These are phyloP conservation scores for Hymenotorrendiella dingleyae DNA, from an alignment of 2,329 filamentous ascomycete genomes.

Conservation along the genomic window DNA sequence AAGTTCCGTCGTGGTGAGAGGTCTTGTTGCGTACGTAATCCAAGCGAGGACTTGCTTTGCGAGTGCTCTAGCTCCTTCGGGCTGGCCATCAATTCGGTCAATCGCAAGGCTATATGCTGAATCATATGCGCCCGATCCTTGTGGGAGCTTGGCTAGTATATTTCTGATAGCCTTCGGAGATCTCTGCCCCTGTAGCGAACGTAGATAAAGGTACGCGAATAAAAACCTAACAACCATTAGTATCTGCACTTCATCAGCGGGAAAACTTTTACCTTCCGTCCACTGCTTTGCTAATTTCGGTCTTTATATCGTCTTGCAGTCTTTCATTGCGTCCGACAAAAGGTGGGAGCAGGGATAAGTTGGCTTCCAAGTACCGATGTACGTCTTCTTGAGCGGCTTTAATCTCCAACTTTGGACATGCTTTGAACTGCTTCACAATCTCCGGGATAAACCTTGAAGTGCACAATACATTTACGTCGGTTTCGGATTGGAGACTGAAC, in stretches of 20 bases:
- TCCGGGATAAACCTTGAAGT: conserved; percentile 30
- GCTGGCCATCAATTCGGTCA: conserved; percentile 37
- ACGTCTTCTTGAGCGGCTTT: conserved; percentile 28
- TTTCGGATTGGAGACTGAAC: conserved; percentile 17
- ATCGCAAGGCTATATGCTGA: conserved; percentile 38
- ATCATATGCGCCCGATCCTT: conserved; percentile 30
- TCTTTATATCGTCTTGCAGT: conserved; percentile 20
- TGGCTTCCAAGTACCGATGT: conserved; percentile 21
- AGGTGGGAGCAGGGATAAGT: conserved; percentile 16
- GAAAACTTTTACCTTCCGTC: conserved; percentile 28
- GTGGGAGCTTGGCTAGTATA: conserved; percentile 30
- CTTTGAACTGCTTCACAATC: conserved; percentile 20
- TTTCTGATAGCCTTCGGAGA: conserved; percentile 30
- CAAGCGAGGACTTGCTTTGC: conserved; percentile 33
- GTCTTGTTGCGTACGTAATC: conserved; percentile 35
- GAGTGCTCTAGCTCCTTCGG: conserved; percentile 27
- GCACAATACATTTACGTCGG: conserved; percentile 23
- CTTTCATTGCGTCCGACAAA: conserved; percentile 13
- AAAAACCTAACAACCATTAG: conserved; percentile 3
- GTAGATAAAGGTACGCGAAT: conserved; percentile 30
- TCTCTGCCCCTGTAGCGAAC: conserved; percentile 30
- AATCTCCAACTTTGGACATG: conserved; percentile 24
- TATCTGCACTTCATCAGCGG: neutral
- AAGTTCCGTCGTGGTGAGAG: conserved; percentile 33
- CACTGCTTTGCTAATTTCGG: conserved; percentile 16